Base-by-base conservation (phyloP, 1,139 yeast genomes). In the Zygosaccharomyces pseudobailii region DNA sequence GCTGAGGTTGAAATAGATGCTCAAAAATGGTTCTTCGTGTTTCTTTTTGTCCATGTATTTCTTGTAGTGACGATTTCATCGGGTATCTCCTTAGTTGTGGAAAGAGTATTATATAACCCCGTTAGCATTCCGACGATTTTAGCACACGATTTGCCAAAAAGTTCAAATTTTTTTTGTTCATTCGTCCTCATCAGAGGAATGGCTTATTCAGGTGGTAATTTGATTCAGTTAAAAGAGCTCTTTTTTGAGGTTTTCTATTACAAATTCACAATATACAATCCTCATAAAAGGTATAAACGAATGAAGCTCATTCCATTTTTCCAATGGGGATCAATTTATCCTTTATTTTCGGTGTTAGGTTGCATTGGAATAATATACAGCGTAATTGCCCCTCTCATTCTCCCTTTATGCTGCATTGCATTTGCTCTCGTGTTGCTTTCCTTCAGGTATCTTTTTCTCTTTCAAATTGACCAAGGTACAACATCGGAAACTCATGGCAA, bases 21-120 rank as follows among this genome's bases (percentile, higher is more conserved):
- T n/a, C 89, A 84, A 53, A 68, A 70, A 43, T 84, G 90, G 89
- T 68, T 80, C 69, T 72, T 83, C 73, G 70, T 74, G 55, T 89
- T 89, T 61, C 69, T 84, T 44, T 87, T 87, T 60, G 79, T 87
- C 39, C 96, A 89, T 57, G 80, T 87, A 35, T 89, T 89, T 56
- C 65, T 89, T 37, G 94, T 89, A 35, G 89, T 89, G 3, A 85
- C 96, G 0, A 78, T 89, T 35, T 87, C 94, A 59, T 84, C 95
- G 0, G 89, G 96, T 31, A 69, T 87, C 7, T 79, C 87, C 0
- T 81, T 82, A 3, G 76, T 88, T 0, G 67, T 84, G 38, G 81
- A 80, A 52, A 82, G 79, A 52, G 70, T 85, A 3, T 69, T 87
- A 5, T 81, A 80, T 48, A 81, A 80, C 50, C 96, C 96, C 3